These are phyloP conservation scores for Aspergillus caelatus DNA, from an alignment of 2,329 filamentous ascomycete species.

Conservation along the genomic window DNA sequence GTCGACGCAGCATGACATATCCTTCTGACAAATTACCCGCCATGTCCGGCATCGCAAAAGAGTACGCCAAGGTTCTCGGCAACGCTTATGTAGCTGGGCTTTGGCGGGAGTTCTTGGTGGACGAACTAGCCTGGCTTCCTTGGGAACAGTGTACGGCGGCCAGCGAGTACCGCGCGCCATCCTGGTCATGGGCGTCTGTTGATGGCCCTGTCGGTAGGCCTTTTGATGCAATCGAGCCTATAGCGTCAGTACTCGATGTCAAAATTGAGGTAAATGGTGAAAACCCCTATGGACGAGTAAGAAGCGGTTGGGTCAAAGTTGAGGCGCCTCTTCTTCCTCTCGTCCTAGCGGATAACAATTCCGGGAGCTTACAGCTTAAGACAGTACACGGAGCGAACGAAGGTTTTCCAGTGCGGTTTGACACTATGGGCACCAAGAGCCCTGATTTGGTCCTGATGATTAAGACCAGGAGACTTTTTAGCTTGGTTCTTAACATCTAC, in stretches of 20 bases:
- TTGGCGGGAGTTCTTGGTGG: not conserved
- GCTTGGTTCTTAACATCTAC: not conserved
- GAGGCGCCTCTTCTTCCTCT: too few species aligned
- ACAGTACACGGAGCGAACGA: too few species aligned
- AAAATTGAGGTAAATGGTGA: too few species aligned
- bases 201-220: not conserved
- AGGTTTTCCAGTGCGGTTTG: too few species aligned
- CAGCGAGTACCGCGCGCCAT: not conserved
- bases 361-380: too few species aligned
- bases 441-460: too few species aligned
- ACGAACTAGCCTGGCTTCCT: not conserved
- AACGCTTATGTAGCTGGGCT: not conserved
- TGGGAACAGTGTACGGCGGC: rapidly evolving
- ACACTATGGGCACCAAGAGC: too few species aligned
- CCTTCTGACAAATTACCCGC: not conserved
- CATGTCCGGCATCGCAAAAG: not conserved
- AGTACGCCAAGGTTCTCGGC: not conserved
- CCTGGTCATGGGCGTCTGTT: not conserved
- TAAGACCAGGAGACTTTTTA: not conserved
- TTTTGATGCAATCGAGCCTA: too few species aligned
- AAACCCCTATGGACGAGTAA: too few species aligned
- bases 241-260: too few species aligned
- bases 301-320: too few species aligned
- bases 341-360: too few species aligned
- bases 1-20: not conserved